phyloP scores from a whole-genome alignment of 202 grass and related monocot genomes.

The Cymbopogon flexuosus region DNA sequence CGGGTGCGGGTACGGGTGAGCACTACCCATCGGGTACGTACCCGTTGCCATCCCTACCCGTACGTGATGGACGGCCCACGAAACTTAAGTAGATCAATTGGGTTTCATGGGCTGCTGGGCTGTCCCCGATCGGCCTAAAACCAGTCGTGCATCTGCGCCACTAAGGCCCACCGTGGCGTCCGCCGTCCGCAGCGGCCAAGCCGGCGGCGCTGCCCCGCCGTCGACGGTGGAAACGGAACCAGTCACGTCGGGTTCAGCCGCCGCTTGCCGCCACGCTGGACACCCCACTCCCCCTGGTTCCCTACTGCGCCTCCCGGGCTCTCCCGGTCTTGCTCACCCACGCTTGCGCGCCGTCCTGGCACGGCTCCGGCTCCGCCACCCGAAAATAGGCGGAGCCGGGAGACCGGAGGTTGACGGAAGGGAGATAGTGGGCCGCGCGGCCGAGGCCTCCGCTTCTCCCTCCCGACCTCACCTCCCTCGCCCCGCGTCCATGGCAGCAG shows the following conservation, averaged over 20 bases:
- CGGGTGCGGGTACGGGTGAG: too few species aligned
- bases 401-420: neutral
- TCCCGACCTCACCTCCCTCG: constrained; percentile 32
- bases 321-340: neutral
- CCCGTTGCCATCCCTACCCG: too few species aligned
- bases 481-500: neutral
- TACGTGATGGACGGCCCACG: too few species aligned
- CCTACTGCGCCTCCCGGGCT: neutral
- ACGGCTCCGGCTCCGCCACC: neutral
- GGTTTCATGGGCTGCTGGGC: neutral
- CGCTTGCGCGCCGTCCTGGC: neutral
- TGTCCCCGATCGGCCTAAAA: neutral
- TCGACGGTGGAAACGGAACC: neutral
- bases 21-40: too few species aligned
- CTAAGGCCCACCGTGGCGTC: neutral
- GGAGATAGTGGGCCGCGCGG: neutral
- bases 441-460: constrained; percentile 10
- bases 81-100: neutral
- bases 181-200: neutral
- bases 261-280: neutral
- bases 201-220: neutral
- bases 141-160: neutral
- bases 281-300: neutral
- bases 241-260: neutral
- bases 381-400: constrained; percentile 28